Evolutionary conservation across 106 monocot species (phyloP).

Genomic region (Dendrobium huoshanense): DNA sequence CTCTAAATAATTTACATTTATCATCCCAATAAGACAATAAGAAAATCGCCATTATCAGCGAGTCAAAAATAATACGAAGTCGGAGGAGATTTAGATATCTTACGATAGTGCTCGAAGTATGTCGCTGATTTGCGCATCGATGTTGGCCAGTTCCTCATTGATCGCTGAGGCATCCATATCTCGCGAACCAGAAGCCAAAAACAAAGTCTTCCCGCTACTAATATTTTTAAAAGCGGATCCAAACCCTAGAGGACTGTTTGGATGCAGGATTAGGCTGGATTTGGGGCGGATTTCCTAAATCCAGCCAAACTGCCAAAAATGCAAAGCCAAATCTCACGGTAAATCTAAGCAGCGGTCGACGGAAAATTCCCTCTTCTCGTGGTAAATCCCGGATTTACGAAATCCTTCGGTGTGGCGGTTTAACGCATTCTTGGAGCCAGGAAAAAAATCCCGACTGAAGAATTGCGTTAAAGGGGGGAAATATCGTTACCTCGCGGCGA

Average conservation of each 20-base stretch:
- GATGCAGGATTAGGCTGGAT: neutral
- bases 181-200: neutral
- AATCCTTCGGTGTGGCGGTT: too few relatives aligned
- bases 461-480: too few relatives aligned
- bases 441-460: too few relatives aligned
- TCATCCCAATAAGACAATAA: neutral
- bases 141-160: constrained; percentile 60
- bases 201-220: neutral
- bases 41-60: neutral
- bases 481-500: too few relatives aligned
- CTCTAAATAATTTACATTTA: neutral
- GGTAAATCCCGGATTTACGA: too few relatives aligned
- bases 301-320: neutral
- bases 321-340: too few relatives aligned
- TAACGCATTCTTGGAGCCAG: too few relatives aligned
- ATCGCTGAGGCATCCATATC: constrained; percentile 72
- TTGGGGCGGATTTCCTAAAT: neutral
- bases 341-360: too few relatives aligned
- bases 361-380: neutral
- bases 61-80: neutral
- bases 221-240: neutral
- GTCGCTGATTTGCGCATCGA: constrained; percentile 67
- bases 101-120: constrained; percentile 78
- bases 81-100: constrained; percentile 14
- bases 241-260: neutral